Conservation (phyloP, 306 rosid genomes). For the Rubus parviflorus region DNA sequence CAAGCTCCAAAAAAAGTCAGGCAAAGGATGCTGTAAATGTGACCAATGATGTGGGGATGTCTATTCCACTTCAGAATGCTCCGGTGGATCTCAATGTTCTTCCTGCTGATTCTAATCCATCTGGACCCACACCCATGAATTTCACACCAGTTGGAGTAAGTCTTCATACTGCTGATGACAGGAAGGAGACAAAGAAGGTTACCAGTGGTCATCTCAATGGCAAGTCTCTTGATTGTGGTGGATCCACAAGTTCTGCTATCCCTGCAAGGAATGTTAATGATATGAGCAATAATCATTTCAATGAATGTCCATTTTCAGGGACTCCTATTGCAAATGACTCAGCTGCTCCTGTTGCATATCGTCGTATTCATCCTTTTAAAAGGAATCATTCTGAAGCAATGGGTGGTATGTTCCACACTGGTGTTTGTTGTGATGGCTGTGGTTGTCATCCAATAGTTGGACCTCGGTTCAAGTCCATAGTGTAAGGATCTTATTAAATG, state of each 20-base stretch:
- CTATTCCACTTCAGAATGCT: constrained; percentile 13
- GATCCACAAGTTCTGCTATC: constrained; percentile 29
- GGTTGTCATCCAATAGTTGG: constrained; percentile 89
- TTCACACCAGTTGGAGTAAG: constrained; percentile 24
- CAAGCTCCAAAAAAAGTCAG: constrained; percentile 31
- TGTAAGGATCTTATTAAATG: constrained; percentile 48
- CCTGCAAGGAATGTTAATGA: constrained; percentile 12
- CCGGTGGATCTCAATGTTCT: constrained; percentile 58
- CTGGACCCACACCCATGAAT: constrained; percentile 18
- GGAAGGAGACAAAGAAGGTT: constrained; percentile 33
- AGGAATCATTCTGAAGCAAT: constrained; percentile 43
- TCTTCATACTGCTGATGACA: constrained; percentile 30
- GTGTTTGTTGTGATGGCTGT: constrained; percentile 88
- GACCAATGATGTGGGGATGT: constrained; percentile 22
- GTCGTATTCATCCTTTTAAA: constrained; percentile 39
- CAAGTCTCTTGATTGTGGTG: constrained; percentile 30
- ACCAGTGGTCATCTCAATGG: not conserved
- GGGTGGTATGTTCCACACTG: constrained; percentile 79
- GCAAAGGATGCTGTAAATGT: constrained; percentile 27
- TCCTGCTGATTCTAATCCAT: constrained; percentile 38
- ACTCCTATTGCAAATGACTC: constrained; percentile 15
- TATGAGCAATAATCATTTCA: constrained; percentile 15
- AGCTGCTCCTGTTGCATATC: constrained; percentile 3
- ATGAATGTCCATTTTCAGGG: constrained; percentile 56
- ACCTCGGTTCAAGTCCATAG: constrained; percentile 83